Conservation (phyloP, 2,329 filamentous ascomycete genomes). For the Colletotrichum plurivorum region DNA sequence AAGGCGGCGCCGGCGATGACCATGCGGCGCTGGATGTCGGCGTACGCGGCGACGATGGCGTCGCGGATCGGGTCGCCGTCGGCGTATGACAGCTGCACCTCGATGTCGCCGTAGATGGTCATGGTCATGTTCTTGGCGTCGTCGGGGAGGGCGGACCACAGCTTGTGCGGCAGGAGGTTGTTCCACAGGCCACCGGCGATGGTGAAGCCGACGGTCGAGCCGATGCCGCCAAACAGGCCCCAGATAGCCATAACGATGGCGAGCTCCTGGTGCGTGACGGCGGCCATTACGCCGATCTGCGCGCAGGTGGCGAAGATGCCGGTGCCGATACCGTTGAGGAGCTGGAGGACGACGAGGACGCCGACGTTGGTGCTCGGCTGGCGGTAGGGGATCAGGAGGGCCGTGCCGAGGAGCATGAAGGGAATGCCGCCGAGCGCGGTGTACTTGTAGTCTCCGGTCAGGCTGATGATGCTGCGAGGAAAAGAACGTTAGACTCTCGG, state of each 20-base stretch:
- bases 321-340: slow-evolving; percentile 55
- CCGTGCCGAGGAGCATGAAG: slow-evolving; percentile 47
- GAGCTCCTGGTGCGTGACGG: slow-evolving; percentile 49
- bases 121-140: slow-evolving; percentile 50
- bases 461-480: slow-evolving; percentile 44
- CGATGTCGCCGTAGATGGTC: slow-evolving; percentile 57
- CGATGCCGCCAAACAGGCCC: slow-evolving; percentile 48
- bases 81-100: slow-evolving; percentile 54
- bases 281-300: slow-evolving; percentile 52
- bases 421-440: slow-evolving; percentile 52
- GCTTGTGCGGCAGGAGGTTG: slow-evolving; percentile 52
- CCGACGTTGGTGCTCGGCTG: slow-evolving; percentile 48
- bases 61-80: slow-evolving; percentile 56
- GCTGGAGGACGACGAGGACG: slow-evolving; percentile 55
- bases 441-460: slow-evolving; percentile 52
- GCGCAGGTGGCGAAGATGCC: slow-evolving; percentile 54
- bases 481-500: slow-evolving; percentile 43
- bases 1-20: slow-evolving; percentile 53
- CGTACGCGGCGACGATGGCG: slow-evolving; percentile 63
- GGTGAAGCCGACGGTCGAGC: slow-evolving; percentile 50
- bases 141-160: slow-evolving; percentile 56
- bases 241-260: slow-evolving; percentile 52
- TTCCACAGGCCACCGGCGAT: slow-evolving; percentile 53
- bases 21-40: slow-evolving; percentile 59
- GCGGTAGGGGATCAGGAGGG: slow-evolving; percentile 54